Evolutionary conservation across 2,329 filamentous ascomycete genomes (phyloP).

Genomic region (Alternaria viburni): DNA sequence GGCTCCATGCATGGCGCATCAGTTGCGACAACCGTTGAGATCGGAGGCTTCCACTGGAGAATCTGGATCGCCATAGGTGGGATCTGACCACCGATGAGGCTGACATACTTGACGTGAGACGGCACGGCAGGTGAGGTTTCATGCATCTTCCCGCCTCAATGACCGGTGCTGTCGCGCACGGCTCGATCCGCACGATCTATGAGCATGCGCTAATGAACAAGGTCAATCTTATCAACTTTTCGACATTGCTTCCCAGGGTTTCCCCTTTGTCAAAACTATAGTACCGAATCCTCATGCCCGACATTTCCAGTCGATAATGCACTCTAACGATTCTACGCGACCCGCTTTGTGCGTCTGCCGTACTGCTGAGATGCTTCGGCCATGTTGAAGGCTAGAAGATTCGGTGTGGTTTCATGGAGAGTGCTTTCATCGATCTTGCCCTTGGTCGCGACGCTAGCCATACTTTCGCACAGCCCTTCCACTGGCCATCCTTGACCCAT

Average conservation of each 20-base stretch:
- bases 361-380: background rate
- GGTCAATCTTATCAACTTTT: background rate
- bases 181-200: background rate
- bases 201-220: background rate
- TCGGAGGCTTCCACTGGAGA: background rate
- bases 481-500: constrained; percentile 55
- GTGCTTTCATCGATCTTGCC: constrained; percentile 41
- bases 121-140: constrained; percentile 3
- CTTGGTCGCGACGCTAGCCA: constrained; percentile 51
- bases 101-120: background rate
- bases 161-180: background rate
- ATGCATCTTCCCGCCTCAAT: background rate
- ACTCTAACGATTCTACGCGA: background rate
- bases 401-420: constrained; percentile 52
- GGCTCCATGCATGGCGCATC: background rate
- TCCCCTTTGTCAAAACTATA: background rate
- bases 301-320: background rate
- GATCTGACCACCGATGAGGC: background rate
- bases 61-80: background rate
- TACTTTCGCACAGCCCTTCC: constrained; percentile 54
- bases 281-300: background rate
- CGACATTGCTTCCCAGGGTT: background rate
- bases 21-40: background rate
- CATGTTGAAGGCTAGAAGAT: constrained; percentile 61
- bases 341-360: background rate